Base-by-base conservation (phyloP, 257 asterid species). In the Petrea volubilis region DNA sequence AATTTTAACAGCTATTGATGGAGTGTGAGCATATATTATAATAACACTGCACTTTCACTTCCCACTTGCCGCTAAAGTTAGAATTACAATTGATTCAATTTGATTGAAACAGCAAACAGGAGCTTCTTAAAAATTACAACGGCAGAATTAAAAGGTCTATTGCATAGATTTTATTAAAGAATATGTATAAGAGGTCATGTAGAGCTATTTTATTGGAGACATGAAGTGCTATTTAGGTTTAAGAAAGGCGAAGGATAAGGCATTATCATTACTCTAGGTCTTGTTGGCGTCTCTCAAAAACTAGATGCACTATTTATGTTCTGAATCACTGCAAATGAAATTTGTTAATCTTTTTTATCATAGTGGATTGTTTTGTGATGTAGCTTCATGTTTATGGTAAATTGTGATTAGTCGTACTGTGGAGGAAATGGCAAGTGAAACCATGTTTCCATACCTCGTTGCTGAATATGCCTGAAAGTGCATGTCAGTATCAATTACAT, bases 381-480 rank as follows among this genome's bases (percentile, higher is more conserved):
- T 61, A 25, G 33, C 68, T 41, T 13, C 68, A 60, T 65, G 51
- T 61, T 52, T 23, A 23, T 36, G 53, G 65, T 21, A 12, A 41
- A 14, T 64, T 38, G 46, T 38, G 7, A 4, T 33, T n/a, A n/a
- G 7, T 8, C 5, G 7, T 5, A 33, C 38, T 33, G 7, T 33
- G 38, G 38, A 33, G 38, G 38, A 33, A 33, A 8, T 33, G 38
- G 38, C 38, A 33, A 33, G 1, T 5, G 38, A 33, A 33, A 33
- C 7, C 38, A 33, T 33, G 38, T 5, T n/a, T 41, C 49, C 49
- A 0, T 41, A 41, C 49, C 17, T 41, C 49, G 3, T 41, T 41
- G 11, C 17, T 10, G 1, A 41, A 10, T 11, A 11, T 41, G n/a
- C 17, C 49, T 41, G 5, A 41, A 41, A 41, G 49, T 41, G 49